A percentile compares a stretch with the other conserved stretches of the same genome.
These are phyloP conservation scores for Lizanozyma gosingica DNA, from an alignment of 1,139 yeast species.

Conservation along the genomic window DNA sequence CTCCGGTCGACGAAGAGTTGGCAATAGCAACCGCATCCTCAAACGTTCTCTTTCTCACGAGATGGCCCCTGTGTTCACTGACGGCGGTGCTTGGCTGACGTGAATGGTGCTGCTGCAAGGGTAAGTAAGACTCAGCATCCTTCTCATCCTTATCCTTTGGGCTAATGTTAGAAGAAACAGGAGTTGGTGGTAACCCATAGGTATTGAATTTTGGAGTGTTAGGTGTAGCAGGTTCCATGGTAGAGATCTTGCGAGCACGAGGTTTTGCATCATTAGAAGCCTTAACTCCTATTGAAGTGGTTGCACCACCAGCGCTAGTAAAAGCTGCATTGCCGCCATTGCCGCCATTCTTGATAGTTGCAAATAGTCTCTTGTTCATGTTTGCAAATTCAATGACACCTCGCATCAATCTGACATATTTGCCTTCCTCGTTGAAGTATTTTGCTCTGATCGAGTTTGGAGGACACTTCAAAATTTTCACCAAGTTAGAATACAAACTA, in stretches of 20 bases:
- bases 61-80: no score
- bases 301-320: not conserved
- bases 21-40: not conserved
- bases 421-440: constrained; percentile 30
- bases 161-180: constrained; percentile 7
- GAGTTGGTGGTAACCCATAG: constrained; percentile 9
- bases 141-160: constrained; percentile 4
- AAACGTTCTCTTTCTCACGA: not conserved
- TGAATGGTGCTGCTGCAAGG: not conserved
- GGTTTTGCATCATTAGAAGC: constrained; percentile 1
- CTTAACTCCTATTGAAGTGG: not conserved
- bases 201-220: constrained; percentile 8
- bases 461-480: constrained; percentile 35
- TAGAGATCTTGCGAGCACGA: not conserved
- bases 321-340: constrained; percentile 1
- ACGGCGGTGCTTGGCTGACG: not conserved
- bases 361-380: constrained; percentile 10
- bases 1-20: constrained; percentile 3
- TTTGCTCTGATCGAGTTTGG: constrained; percentile 37
- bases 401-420: constrained; percentile 30
- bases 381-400: constrained; percentile 25
- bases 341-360: not conserved
- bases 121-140: not conserved
- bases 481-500: constrained; percentile 21
- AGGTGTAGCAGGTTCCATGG: not conserved